phyloP scores from a whole-genome alignment of 139 green algal species.

The Tetradesmus obliquus region DNA sequence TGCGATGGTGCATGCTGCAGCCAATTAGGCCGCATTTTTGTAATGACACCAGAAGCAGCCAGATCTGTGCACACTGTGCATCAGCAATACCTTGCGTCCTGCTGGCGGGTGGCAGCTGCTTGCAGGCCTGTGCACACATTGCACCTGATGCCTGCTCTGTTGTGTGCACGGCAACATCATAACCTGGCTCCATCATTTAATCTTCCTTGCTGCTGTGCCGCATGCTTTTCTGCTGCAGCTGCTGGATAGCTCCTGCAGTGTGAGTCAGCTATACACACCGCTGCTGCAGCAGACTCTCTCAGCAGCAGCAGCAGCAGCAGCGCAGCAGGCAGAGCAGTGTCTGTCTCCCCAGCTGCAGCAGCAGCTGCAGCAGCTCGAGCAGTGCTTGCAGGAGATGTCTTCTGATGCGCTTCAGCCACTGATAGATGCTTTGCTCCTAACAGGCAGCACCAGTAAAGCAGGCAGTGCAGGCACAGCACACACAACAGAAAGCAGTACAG shows the following conservation, averaged over 20 bases:
- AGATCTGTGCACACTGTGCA: too few relatives aligned
- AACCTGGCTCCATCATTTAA: too few relatives aligned
- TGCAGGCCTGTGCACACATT: too few relatives aligned
- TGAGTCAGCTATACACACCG: not conserved
- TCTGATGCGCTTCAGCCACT: not conserved
- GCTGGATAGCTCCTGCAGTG: not conserved
- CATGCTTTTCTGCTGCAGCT: not conserved
- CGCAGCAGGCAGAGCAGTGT: not conserved
- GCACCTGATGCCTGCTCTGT: too few relatives aligned
- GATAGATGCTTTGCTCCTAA: not conserved
- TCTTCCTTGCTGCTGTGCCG: too few relatives aligned
- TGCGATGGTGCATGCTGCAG: too few relatives aligned
- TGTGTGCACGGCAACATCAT: too few relatives aligned
- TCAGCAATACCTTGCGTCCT: too few relatives aligned
- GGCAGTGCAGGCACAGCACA: not conserved
- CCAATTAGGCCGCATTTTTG: too few relatives aligned
- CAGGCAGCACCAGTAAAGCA: not conserved
- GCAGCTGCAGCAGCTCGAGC: not conserved
- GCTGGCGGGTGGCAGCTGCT: too few relatives aligned
- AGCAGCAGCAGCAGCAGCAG: not conserved
- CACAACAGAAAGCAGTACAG: not conserved
- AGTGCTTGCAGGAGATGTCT: conserved; percentile 15
- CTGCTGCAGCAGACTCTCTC: not conserved
- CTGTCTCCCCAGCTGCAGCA: not conserved
- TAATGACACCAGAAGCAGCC: too few relatives aligned